Evolutionary conservation across 192 early-diverging fungal species (phyloP).

Genomic region (Coemansia sp.): DNA sequence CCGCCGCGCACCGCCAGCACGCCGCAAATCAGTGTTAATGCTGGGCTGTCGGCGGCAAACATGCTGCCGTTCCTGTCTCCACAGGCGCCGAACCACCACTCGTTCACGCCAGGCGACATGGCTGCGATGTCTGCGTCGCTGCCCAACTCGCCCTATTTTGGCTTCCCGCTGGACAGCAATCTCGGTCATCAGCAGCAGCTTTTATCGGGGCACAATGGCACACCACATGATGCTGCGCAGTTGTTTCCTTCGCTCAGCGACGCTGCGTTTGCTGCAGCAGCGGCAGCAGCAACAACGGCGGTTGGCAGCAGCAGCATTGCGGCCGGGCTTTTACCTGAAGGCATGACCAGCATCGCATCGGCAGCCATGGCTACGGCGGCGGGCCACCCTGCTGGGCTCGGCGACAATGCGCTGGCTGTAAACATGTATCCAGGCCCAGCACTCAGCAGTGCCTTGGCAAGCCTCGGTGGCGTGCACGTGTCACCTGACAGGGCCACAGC

Average conservation of each 20-base stretch:
- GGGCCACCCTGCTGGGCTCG: conserved; percentile 1
- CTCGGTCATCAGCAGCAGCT: conserved; percentile 14
- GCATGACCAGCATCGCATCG: conserved; percentile 14
- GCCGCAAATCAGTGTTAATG: conserved; percentile 15
- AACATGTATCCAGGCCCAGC: conserved; percentile 13
- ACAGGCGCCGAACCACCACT: conserved; percentile 17
- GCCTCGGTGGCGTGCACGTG: conserved; percentile 1
- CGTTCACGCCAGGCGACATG: conserved; percentile 27
- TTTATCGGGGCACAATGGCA: conserved; percentile 9
- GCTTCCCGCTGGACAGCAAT: conserved; percentile 25
- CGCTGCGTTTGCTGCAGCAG: conserved; percentile 17
- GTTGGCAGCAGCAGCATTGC: background rate
- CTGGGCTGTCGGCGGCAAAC: background rate
- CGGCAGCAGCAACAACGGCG: conserved; percentile 1
- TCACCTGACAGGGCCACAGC: background rate
- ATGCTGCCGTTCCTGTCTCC: conserved; percentile 39
- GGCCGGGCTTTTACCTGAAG: conserved; percentile 4
- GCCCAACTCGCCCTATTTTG: conserved; percentile 48
- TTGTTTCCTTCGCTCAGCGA: conserved; percentile 45
- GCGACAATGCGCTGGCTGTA: conserved; percentile 3
- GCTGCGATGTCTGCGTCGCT: conserved; percentile 38
- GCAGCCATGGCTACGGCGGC: conserved; percentile 10
- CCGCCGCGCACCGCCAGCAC: background rate
- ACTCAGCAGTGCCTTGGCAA: conserved; percentile 2
- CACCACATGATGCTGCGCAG: conserved; percentile 30